Conservation (phyloP, 1,139 yeast species). For the Suhomyces terraborum region DNA sequence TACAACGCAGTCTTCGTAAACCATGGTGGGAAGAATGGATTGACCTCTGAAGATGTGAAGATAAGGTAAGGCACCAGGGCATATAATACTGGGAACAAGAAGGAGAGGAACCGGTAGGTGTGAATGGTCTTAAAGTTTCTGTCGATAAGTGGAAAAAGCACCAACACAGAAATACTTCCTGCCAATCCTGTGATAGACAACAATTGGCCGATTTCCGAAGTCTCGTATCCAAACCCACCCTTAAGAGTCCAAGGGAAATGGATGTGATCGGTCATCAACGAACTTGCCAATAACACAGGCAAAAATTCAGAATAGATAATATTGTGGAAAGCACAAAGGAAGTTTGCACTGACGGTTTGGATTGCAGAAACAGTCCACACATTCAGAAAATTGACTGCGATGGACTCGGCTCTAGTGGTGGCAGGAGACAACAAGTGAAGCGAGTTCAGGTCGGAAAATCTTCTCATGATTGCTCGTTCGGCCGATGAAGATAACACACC, state of each 20-base stretch:
- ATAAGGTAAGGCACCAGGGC: constrained; percentile 25
- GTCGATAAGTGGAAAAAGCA: constrained; percentile 28
- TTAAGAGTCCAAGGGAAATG: constrained; percentile 23
- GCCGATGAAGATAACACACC: constrained; percentile 3
- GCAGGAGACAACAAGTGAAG: constrained; percentile 1
- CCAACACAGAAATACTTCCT: constrained; percentile 26
- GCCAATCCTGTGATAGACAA: constrained; percentile 29
- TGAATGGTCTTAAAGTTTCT: constrained; percentile 24
- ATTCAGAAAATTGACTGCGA: constrained; percentile 1
- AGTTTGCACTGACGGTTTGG: constrained; percentile 22
- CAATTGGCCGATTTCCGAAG: constrained; percentile 25
- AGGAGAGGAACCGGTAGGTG: constrained; percentile 24
- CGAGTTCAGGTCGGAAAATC: constrained; percentile 17
- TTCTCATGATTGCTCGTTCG: constrained; percentile 17
- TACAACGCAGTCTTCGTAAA: constrained; percentile 15
- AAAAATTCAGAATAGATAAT: constrained; percentile 25
- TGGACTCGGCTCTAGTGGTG: constrained; percentile 2
- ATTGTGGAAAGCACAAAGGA: constrained; percentile 21
- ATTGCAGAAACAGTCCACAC: constrained; percentile 27
- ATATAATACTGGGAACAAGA: constrained; percentile 26
- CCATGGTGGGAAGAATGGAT: constrained; percentile 18
- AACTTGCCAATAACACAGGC: constrained; percentile 27
- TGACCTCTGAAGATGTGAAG: constrained; percentile 23
- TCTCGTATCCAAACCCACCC: constrained; percentile 26
- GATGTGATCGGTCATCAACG: constrained; percentile 15